These are phyloP conservation scores for Kodamaea hsintzibuensis DNA, from an alignment of 805 yeast species.

Conservation along the genomic window DNA sequence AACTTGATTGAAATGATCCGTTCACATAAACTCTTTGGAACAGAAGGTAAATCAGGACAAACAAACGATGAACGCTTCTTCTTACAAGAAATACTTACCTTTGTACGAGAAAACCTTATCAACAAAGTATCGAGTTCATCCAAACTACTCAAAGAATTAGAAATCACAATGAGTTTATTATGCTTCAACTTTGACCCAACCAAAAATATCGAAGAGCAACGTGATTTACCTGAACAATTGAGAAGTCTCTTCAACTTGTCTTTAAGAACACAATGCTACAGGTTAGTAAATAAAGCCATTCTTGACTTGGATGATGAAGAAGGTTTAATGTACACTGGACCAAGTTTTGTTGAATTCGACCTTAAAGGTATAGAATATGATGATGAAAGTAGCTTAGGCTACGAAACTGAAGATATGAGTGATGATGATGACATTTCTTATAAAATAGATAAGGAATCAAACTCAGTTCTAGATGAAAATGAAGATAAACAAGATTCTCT, in stretches of 20 bases:
- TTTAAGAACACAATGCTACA: constrained; percentile 64
- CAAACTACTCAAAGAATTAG: constrained; percentile 68
- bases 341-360: constrained; percentile 23
- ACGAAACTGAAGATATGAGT: constrained; percentile 2
- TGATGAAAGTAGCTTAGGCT: constrained; percentile 1
- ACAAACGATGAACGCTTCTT: constrained; percentile 44
- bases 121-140: constrained; percentile 59
- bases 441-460: constrained; percentile 3
- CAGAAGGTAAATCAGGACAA: not conserved
- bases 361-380: constrained; percentile 7
- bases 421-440: constrained; percentile 6
- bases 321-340: constrained; percentile 19
- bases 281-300: constrained; percentile 67
- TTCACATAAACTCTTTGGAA: constrained; percentile 32
- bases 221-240: constrained; percentile 55
- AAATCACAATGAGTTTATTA: constrained; percentile 79
- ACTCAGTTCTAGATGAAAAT: constrained; percentile 11
- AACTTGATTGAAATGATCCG: constrained; percentile 82
- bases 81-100: constrained; percentile 52
- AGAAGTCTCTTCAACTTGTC: constrained; percentile 57
- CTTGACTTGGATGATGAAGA: constrained; percentile 33
- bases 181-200: constrained; percentile 48
- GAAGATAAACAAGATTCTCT: not conserved
- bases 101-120: constrained; percentile 63
- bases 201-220: constrained; percentile 33